These are phyloP conservation scores for Blastobotrys persicus DNA, from an alignment of 1,139 yeast species.

Conservation along the genomic window DNA sequence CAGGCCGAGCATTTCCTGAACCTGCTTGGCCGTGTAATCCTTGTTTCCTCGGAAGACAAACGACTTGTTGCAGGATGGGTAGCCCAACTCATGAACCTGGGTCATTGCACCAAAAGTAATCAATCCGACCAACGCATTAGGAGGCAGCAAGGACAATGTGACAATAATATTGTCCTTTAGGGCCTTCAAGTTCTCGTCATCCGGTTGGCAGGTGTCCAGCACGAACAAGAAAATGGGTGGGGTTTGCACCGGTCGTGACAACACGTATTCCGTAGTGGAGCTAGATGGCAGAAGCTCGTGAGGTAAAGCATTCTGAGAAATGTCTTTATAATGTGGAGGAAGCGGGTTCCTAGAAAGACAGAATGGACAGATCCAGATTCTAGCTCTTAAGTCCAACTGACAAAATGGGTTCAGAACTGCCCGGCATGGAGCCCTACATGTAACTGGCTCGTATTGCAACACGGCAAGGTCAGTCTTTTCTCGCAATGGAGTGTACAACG, in stretches of 20 bases:
- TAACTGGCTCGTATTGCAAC: conserved; percentile 86
- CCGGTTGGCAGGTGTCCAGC: conserved; percentile 84
- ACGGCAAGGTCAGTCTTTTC: conserved; percentile 73
- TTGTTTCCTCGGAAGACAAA: conserved; percentile 92
- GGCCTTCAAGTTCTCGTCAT: conserved; percentile 86
- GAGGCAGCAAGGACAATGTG: conserved; percentile 81
- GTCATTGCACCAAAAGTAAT: conserved; percentile 94
- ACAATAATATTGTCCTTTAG: conserved; percentile 83
- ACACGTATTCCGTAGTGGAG: conserved; percentile 89
- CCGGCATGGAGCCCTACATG: conserved; percentile 81
- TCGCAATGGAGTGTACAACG: conserved; percentile 88
- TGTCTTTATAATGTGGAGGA: conserved; percentile 86
- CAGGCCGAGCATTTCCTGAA: conserved; percentile 69
- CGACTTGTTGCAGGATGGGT: conserved; percentile 71
- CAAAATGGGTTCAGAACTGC: conserved; percentile 83
- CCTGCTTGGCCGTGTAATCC: conserved; percentile 75
- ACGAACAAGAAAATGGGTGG: conserved; percentile 95
- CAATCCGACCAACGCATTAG: conserved; percentile 87
- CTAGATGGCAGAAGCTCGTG: conserved; percentile 74
- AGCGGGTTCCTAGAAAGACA: conserved; percentile 82
- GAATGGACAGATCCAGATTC: conserved; percentile 86
- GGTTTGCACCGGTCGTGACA: conserved; percentile 80
- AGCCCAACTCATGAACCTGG: conserved; percentile 88
- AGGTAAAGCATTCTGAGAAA: conserved; percentile 81
- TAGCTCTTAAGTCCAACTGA: conserved; percentile 75